These are phyloP conservation scores for Trichoderma reesei DNA, from an alignment of 495 filamentous ascomycete genomes.

Conservation along the genomic window DNA sequence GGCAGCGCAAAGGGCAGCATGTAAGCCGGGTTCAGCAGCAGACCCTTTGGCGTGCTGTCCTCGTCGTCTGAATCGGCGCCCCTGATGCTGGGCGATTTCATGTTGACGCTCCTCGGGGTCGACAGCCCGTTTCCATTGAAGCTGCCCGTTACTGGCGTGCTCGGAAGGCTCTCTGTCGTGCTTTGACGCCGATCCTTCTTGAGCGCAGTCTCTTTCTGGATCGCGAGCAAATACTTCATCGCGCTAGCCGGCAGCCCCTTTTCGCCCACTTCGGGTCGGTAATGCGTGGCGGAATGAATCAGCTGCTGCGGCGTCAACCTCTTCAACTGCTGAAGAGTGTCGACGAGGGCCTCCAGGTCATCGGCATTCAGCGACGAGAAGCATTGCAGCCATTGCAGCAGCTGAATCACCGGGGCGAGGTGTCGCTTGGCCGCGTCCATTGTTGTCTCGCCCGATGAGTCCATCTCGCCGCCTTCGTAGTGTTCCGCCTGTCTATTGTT, in stretches of 20 bases:
- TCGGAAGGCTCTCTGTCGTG: constrained; percentile 25
- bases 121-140: constrained; percentile 22
- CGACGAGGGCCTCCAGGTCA: constrained; percentile 73
- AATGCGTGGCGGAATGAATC: constrained; percentile 86
- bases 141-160: constrained; percentile 28
- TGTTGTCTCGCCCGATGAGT: constrained; percentile 75
- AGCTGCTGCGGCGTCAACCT: constrained; percentile 77
- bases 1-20: constrained; percentile 93
- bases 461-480: constrained; percentile 85
- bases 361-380: constrained; percentile 88
- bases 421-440: constrained; percentile 75
- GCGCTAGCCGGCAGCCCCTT: constrained; percentile 78
- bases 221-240: constrained; percentile 70
- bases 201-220: constrained; percentile 63
- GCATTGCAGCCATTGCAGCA: constrained; percentile 96
- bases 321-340: constrained; percentile 79
- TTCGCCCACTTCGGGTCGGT: constrained; percentile 90
- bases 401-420: constrained; percentile 81
- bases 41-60: constrained; percentile 51
- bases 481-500: constrained; percentile 95
- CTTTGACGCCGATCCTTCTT: constrained; percentile 41
- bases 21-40: constrained; percentile 79
- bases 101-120: constrained; percentile 25
- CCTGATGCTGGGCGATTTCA: neutral
- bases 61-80: constrained; percentile 36